Evolutionary conservation across 257 asterid species (phyloP).

Genomic region (Solanum etuberosum): DNA sequence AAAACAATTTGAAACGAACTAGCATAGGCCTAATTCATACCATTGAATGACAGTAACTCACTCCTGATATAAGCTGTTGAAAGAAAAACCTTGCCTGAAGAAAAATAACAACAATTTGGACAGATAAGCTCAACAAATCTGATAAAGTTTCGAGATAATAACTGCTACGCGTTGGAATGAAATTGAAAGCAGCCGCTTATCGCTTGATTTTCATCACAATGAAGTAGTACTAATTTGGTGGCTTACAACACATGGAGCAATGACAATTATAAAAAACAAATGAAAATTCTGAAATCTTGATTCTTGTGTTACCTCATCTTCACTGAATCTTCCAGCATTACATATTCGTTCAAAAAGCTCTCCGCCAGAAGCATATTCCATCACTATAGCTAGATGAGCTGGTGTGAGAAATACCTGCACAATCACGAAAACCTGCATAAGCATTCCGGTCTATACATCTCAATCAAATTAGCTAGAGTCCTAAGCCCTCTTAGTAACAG

Average conservation of each 20-base stretch:
- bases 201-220: not conserved
- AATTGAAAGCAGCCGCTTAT: not conserved
- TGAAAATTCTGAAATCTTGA: not conserved
- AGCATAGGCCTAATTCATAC: not conserved
- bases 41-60: conserved; percentile 39
- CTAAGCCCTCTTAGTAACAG: not conserved
- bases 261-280: not conserved
- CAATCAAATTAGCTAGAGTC: not conserved
- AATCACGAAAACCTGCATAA: not conserved
- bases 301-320: conserved; percentile 28
- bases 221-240: not conserved
- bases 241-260: not conserved
- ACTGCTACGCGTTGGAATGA: not conserved
- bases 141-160: not conserved
- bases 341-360: conserved; percentile 41
- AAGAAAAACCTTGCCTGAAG: conserved; percentile 18
- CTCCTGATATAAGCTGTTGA: conserved; percentile 40
- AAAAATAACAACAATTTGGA: not conserved
- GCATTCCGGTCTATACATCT: not conserved
- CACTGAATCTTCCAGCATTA: conserved; percentile 43
- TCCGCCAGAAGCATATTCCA: conserved; percentile 48
- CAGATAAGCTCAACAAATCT: not conserved
- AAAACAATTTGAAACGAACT: not conserved
- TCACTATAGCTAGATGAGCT: conserved; percentile 43
- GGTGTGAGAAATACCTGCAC: conserved; percentile 39